Evolutionary conservation across 2,329 filamentous ascomycete species (phyloP).

Genomic region (Nemania abortiva): DNA sequence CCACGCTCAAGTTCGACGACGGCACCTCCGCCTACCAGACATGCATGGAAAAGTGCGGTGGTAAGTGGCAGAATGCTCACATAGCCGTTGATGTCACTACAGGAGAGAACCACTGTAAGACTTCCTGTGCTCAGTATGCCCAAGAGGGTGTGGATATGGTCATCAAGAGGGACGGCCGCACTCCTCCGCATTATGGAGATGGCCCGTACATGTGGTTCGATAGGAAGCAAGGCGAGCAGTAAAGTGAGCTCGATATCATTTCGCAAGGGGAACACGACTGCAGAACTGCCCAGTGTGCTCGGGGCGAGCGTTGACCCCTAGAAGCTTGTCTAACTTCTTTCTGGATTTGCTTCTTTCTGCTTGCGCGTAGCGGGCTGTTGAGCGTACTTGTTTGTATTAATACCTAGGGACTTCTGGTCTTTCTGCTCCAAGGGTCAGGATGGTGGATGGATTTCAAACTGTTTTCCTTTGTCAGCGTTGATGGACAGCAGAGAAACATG

Average conservation of each 20-base stretch:
- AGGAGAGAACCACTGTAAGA: conserved; percentile 7
- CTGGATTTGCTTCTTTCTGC: not conserved
- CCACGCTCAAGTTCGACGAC: not conserved
- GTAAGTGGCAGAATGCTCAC: conserved; percentile 1
- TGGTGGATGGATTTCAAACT: not conserved
- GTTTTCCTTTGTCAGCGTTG: not conserved
- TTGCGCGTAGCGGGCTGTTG: not conserved
- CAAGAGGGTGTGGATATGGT: not conserved
- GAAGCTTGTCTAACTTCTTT: not conserved
- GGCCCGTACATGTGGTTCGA: not conserved
- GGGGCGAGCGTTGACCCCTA: not conserved
- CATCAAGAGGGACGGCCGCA: conserved; percentile 9
- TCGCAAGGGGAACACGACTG: conserved; percentile 22
- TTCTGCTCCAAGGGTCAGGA: not conserved
- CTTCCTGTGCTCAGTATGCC: not conserved
- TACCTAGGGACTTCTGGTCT: not conserved
- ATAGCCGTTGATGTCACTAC: not conserved
- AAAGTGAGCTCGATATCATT: conserved; percentile 21
- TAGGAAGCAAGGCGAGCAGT: conserved; percentile 6
- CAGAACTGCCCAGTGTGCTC: conserved; percentile 14
- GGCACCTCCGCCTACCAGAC: conserved; percentile 12
- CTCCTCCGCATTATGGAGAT: not conserved
- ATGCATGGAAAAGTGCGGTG: conserved; percentile 23
- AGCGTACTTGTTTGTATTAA: not conserved
- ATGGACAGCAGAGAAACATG: not conserved